Percentiles rank a stretch among this genome's conserved stretches.
These are phyloP conservation scores for Davidsoniella virescens DNA, from an alignment of 2,329 filamentous ascomycete species.

Conservation along the genomic window DNA sequence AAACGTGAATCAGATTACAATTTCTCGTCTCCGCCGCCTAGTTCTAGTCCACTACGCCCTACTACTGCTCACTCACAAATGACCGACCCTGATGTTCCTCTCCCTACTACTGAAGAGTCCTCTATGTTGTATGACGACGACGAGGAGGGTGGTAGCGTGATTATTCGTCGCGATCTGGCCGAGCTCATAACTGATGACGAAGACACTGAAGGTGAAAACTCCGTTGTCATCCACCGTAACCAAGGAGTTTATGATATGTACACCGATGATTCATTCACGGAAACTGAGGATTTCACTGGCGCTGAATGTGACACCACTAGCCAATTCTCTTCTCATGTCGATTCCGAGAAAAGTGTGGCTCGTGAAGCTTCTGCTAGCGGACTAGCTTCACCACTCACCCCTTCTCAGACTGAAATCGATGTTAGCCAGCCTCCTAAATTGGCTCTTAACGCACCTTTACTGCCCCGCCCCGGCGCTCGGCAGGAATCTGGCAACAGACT, in stretches of 20 bases:
- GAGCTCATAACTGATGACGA: conserved; percentile 25
- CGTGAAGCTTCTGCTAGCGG: conserved; percentile 11
- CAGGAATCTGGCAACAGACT: conserved; percentile 1
- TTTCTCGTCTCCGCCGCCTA: conserved; percentile 44
- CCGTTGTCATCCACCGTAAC: conserved; percentile 10
- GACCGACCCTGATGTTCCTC: conserved; percentile 78
- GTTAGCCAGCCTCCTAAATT: conserved; percentile 13
- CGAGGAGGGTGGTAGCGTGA: conserved; percentile 40
- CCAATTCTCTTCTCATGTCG: conserved; percentile 20
- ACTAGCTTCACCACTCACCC: conserved; percentile 6
- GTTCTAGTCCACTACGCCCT: conserved; percentile 40
- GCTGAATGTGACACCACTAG: conserved; percentile 17
- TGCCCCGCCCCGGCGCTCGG: conserved; percentile 9
- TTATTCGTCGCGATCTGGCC: conserved; percentile 56
- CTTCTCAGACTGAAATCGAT: conserved; percentile 10
- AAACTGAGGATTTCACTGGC: conserved; percentile 24
- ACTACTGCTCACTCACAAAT: conserved; percentile 27
- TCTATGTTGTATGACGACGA: conserved; percentile 38
- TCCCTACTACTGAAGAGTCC: conserved; percentile 67
- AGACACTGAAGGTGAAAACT: conserved; percentile 18
- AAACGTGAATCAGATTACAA: conserved; percentile 46
- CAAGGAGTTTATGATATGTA: conserved; percentile 17
- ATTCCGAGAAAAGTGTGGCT: conserved; percentile 20
- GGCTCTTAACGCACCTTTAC: conserved; percentile 20
- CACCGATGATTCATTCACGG: conserved; percentile 29